Evolutionary conservation across 1,284 basidiomycete species (phyloP).

Genomic region (Ustanciosporium gigantosporum): DNA sequence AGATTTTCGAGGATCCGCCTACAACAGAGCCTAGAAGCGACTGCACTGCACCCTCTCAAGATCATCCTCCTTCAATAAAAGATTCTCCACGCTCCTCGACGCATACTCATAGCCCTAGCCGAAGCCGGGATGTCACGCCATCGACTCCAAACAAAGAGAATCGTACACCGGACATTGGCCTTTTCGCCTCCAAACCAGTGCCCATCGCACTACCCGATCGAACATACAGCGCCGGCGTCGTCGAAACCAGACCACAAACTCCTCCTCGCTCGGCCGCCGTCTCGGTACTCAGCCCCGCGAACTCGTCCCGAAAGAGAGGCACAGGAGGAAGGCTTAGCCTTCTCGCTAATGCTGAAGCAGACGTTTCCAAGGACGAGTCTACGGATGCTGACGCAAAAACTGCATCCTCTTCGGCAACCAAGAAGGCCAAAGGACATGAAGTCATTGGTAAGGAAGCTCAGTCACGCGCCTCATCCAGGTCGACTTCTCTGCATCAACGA

Average conservation of each 20-base stretch:
- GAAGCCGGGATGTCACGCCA: background rate
- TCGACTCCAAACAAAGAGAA: conserved; percentile 40
- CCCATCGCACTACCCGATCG: conserved; percentile 21
- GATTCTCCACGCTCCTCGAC: background rate
- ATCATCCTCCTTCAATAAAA: background rate
- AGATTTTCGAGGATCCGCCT: conserved; percentile 18
- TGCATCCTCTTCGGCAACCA: conserved; percentile 2
- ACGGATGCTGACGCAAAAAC: conserved; percentile 2
- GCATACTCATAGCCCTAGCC: conserved; percentile 3
- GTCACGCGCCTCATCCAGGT: too few relatives aligned
- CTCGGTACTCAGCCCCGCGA: conserved; percentile 1
- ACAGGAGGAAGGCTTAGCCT: conserved; percentile 34
- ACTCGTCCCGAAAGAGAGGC: conserved; percentile 16
- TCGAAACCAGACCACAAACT: conserved; percentile 12
- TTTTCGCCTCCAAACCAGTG: conserved; percentile 13
- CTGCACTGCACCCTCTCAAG: conserved; percentile 22
- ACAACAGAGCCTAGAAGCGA: background rate
- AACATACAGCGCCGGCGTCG: conserved; percentile 15
- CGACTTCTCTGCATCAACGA: conserved; percentile 8
- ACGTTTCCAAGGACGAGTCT: conserved; percentile 5
- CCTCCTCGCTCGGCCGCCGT: conserved; percentile 10
- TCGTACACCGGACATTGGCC: conserved; percentile 9
- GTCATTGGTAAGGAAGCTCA: too few relatives aligned
- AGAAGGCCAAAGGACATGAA: conserved; percentile 6
- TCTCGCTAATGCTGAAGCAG: conserved; percentile 23